phyloP scores from a whole-genome alignment of 2,329 filamentous ascomycete species.

The Ceratocystis harringtonii region DNA sequence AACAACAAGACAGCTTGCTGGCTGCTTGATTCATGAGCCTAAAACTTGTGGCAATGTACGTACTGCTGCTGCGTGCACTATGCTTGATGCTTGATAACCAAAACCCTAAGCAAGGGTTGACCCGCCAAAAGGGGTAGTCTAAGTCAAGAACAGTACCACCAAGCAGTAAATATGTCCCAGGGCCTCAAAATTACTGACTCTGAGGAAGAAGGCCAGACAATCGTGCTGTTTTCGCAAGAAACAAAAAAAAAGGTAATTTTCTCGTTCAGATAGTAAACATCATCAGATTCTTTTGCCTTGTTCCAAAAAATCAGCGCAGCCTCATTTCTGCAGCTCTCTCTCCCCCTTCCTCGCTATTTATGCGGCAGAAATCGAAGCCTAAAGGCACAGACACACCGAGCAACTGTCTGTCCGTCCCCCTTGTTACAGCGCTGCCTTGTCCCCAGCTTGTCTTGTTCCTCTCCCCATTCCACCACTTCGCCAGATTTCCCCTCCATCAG shows the following conservation, averaged over 20 bases:
- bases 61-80: neutral
- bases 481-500: constrained; percentile 14
- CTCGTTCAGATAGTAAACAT: too few relatives aligned
- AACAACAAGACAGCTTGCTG: too few relatives aligned
- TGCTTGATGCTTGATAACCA: neutral
- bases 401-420: neutral
- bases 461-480: constrained; percentile 5
- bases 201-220: too few relatives aligned
- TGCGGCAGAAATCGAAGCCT: neutral
- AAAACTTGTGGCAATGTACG: neutral
- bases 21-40: too few relatives aligned
- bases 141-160: neutral
- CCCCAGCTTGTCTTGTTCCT: neutral
- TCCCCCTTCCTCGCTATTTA: neutral
- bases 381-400: too few relatives aligned
- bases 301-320: neutral
- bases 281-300: too few relatives aligned
- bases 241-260: too few relatives aligned
- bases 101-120: neutral
- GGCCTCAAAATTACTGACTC: neutral
- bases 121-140: neutral
- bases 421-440: neutral
- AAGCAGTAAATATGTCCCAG: neutral
- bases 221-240: too few relatives aligned
- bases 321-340: neutral